phyloP scores from a whole-genome alignment of 2,329 filamentous ascomycete species.

The Penicillium sp. region DNA sequence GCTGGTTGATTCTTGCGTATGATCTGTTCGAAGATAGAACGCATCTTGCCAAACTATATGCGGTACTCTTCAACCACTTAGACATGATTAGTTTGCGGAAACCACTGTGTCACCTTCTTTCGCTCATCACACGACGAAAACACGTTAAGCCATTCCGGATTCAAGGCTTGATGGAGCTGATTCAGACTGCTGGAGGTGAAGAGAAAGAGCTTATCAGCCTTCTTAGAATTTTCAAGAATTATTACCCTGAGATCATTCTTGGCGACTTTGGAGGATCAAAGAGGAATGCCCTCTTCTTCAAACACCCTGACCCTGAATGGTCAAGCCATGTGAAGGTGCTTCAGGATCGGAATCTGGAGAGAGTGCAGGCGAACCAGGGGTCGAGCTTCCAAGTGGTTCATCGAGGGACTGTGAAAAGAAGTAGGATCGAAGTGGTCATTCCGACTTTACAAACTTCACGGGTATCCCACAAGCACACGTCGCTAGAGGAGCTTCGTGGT shows the following conservation, averaged over 20 bases:
- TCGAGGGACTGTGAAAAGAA: constrained; percentile 51
- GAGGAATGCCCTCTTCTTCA: constrained; percentile 37
- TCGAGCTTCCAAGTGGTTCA: constrained; percentile 65
- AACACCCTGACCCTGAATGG: constrained; percentile 78
- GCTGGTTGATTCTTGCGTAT: constrained; percentile 76
- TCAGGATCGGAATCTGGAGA: constrained; percentile 56
- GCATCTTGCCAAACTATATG: constrained; percentile 68
- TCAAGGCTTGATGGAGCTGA: constrained; percentile 62
- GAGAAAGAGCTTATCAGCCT: constrained; percentile 73
- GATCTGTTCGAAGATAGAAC: constrained; percentile 65
- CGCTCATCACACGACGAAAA: constrained; percentile 73
- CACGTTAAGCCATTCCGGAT: constrained; percentile 84
- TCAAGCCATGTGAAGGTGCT: constrained; percentile 65
- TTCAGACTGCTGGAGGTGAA: constrained; percentile 56
- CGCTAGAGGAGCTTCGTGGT: constrained; percentile 74
- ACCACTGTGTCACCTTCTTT: constrained; percentile 71
- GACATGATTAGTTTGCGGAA: constrained; percentile 76
- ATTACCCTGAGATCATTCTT: constrained; percentile 84
- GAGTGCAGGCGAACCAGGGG: constrained; percentile 43
- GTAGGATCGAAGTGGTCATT: constrained; percentile 53
- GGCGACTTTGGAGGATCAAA: constrained; percentile 58
- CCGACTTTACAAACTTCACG: constrained; percentile 73
- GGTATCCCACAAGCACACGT: constrained; percentile 58
- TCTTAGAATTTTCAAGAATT: constrained; percentile 82
- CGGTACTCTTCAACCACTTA: constrained; percentile 75